Conservation (phyloP, 208 protist genomes). For the Naegleria fowleri region DNA sequence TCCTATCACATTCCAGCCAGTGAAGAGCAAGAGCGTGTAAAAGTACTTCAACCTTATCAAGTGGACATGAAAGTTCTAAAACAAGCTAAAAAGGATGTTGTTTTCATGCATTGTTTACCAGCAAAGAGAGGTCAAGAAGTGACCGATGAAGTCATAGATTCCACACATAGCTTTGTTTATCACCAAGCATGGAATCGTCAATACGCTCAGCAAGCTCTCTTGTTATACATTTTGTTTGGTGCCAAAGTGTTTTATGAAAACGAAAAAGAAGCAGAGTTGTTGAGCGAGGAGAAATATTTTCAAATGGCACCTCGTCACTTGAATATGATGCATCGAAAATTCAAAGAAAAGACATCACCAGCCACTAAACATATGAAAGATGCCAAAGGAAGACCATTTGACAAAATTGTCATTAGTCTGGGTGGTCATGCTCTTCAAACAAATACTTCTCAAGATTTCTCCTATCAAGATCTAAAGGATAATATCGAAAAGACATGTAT, state of each 20-base stretch:
- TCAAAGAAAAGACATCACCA: neutral
- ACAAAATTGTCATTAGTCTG: neutral
- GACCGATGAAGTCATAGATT: conserved; percentile 75
- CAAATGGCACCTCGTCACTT: neutral
- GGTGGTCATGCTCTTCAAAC: conserved; percentile 13
- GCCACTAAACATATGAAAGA: neutral
- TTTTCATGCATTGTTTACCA: conserved; percentile 83
- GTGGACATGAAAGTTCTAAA: conserved; percentile 53
- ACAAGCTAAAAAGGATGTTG: conserved; percentile 51
- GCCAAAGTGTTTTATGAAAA: neutral
- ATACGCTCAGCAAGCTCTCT: conserved; percentile 59
- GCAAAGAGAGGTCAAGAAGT: conserved; percentile 60
- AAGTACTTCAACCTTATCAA: conserved; percentile 49
- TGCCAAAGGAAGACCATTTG: neutral
- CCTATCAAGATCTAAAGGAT: neutral
- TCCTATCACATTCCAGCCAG: conserved; percentile 62
- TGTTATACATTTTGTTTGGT: conserved; percentile 31
- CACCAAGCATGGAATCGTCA: conserved; percentile 67
- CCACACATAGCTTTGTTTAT: conserved; percentile 64
- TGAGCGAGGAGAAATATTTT: neutral
- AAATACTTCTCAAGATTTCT: neutral
- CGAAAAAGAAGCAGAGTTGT: neutral
- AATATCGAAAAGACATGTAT: neutral
- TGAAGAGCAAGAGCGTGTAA: conserved; percentile 28
- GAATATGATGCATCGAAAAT: neutral